Percentiles rank a stretch among this genome's conserved stretches.
These are phyloP conservation scores for Phalaenopsis aphrodite DNA, from an alignment of 106 monocot genomes.

Conservation along the genomic window DNA sequence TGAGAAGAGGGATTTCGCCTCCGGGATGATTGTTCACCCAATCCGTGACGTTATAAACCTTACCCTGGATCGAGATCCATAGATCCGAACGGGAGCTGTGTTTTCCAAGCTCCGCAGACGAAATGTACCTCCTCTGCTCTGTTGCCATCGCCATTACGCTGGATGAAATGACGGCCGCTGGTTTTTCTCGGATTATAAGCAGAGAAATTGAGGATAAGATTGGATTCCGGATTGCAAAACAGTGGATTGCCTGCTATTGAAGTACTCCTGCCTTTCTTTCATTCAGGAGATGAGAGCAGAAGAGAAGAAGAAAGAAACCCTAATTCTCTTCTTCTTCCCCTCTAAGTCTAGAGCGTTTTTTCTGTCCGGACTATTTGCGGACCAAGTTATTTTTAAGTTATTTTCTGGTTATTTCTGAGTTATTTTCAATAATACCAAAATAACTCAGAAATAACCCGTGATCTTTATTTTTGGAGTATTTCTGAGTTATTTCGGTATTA, in stretches of 20 bases:
- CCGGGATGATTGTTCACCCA: constrained; percentile 50
- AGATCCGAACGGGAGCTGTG: constrained; percentile 39
- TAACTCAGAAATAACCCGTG: no score
- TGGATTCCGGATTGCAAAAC: background rate
- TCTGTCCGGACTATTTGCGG: no score
- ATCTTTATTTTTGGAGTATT: no score
- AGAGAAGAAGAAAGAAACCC: background rate
- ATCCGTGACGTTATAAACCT: constrained; percentile 60
- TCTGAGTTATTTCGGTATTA: no score
- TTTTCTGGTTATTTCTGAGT: no score
- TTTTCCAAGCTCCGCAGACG: constrained; percentile 29
- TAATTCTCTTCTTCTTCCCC: no score
- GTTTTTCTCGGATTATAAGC: background rate
- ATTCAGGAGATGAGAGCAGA: background rate
- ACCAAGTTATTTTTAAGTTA: no score
- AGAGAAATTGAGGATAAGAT: background rate
- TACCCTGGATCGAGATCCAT: constrained; percentile 66
- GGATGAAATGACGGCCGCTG: background rate
- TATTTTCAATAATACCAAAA: no score
- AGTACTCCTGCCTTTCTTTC: background rate
- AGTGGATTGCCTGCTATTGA: background rate
- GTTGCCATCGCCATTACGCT: background rate
- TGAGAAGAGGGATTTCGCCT: constrained; percentile 46
- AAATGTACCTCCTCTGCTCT: constrained; percentile 20
- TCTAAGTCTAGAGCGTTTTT: no score